phyloP scores from a whole-genome alignment of 345 rosid species.

The Garcia nutans region DNA sequence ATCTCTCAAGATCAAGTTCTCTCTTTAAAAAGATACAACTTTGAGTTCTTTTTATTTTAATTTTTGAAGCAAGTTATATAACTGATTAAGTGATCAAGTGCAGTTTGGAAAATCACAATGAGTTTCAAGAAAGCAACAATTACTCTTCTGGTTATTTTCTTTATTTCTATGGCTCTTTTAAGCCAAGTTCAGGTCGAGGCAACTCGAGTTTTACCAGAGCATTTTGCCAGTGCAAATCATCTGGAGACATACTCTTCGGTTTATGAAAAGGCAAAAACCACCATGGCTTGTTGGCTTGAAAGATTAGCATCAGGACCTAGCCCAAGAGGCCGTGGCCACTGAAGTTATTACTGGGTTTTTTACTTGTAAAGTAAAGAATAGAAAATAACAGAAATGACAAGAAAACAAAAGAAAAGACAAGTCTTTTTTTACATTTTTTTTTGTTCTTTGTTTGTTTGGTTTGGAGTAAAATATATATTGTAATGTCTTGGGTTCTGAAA shows the following conservation, averaged over 20 bases:
- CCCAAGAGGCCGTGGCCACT: conserved; percentile 20
- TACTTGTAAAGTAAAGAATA: too few species aligned
- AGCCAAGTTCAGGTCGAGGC: conserved; percentile 41
- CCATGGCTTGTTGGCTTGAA: conserved; percentile 21
- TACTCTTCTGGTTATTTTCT: conserved; percentile 25
- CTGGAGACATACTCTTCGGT: conserved; percentile 18
- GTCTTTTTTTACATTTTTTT: too few species aligned
- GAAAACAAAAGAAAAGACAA: too few species aligned
- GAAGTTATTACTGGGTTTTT: too few species aligned
- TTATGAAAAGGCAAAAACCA: conserved; percentile 20
- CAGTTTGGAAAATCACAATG: conserved; percentile 13
- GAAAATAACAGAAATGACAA: too few species aligned
- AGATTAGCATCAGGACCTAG: conserved; percentile 25
- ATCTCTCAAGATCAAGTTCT: not conserved
- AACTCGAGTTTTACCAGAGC: conserved; percentile 35
- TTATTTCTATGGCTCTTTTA: conserved; percentile 24
- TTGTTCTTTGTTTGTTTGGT: too few species aligned
- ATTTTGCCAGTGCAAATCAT: conserved; percentile 22
- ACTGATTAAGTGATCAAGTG: not conserved
- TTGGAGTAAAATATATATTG: too few species aligned
- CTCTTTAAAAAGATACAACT: too few species aligned
- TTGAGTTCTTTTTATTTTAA: not conserved
- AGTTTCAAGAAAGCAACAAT: conserved; percentile 13
- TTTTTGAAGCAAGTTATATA: too few species aligned
- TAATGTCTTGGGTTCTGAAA: too few species aligned